Base-by-base conservation (phyloP, 345 rosid genomes). In the Eucalyptus coolabah region DNA sequence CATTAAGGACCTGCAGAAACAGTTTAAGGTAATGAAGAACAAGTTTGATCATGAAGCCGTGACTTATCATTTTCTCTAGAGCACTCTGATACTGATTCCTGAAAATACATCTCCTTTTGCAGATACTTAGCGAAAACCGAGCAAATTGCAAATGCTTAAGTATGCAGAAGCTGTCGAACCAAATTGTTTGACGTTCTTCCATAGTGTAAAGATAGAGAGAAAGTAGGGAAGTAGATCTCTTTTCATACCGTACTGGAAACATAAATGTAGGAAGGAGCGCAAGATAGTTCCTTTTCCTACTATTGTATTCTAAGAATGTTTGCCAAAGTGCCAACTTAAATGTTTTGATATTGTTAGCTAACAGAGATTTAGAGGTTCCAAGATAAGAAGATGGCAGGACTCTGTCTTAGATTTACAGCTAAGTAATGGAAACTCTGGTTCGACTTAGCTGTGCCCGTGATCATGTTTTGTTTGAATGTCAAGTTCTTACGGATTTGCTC, bases 1-100 rank as follows among this genome's bases (percentile, higher is more conserved):
- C 96, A 97, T 98, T 90, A 98, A 98, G 92, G 97, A 96, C 87
- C 96, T 98, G 87, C 99, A 98, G 92, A 93, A 91, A 90, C 97
- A 96, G 89, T 96, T 94, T 91, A 93, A 95, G 98, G 99, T 96
- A 92, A 81, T 7, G 18, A 40, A 86, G 18, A 77, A 85, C 32
- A 72, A 50, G 30, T 28, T 87, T 63, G 21, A 89, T 49, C 59
- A 32, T 59, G 82, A 21, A 88, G 6, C n/a, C 24, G 23, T 37
- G 49, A 49, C 18, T 49, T 45, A 24, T 24, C 34, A n/a, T 85
- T 21, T 67, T 44, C 28, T 40, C 9, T 12, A 23, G 85, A 12
- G 85, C 77, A 40, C 13, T 26, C 50, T 13, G 34, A 49, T 59
- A 32, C 45, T 17, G 82, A 19, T 50, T 88, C 88, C 87, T 47